Evolutionary conservation across 352 stramenopile genomes (phyloP), one percentile per base, ranked within the genome.

Genomic region (Pythium rhizo-oryzae): DNA sequence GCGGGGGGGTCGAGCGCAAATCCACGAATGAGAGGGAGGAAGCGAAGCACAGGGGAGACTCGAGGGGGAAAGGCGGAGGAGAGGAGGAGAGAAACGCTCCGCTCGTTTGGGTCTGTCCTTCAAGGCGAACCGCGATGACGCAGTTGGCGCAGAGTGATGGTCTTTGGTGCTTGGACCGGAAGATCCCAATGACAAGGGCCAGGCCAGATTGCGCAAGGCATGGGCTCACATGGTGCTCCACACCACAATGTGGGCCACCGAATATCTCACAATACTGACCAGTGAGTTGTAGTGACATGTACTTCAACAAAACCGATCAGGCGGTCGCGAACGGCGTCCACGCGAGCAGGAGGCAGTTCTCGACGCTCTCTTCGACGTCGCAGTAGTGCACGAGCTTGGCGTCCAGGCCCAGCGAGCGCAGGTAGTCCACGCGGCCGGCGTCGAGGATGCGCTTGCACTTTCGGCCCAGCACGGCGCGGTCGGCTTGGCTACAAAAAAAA

Each of bases 391-490:
- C 82, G 23, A 94, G 77, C 49, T 86, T 77, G 28, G 85, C 87
- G 37, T 91, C 70, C 18, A 94, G 55, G 46, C 81, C 72, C 2
- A 81, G 69, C 8, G 78, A 57, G 53, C 70, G 54, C 19, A 94
- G 68, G 52, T 86, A 94, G 35, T 70, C 74, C 6, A 81, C 78
- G 19, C 87, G 82, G 0, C 87, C 87, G 35, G 83, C 79, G 57
- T 94, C 85, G 12, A 94, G 70, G 16, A 94, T 79, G 4, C 87
- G 83, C 65, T 94, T 94, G 81, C 84, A 92, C 65, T 91, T 81
- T 11, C 85, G 74, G 4, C 87, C 87, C 8, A 94, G 62, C 6
- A 71, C 39, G 33, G 80, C 80, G 24, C 87, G 85, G n/a, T 91
- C 82, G 6, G 75, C 59, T 79, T 91, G 89, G 67, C 84, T 92